phyloP scores from a whole-genome alignment of 192 early-diverging fungal species.

The Dissophora globulifera region DNA sequence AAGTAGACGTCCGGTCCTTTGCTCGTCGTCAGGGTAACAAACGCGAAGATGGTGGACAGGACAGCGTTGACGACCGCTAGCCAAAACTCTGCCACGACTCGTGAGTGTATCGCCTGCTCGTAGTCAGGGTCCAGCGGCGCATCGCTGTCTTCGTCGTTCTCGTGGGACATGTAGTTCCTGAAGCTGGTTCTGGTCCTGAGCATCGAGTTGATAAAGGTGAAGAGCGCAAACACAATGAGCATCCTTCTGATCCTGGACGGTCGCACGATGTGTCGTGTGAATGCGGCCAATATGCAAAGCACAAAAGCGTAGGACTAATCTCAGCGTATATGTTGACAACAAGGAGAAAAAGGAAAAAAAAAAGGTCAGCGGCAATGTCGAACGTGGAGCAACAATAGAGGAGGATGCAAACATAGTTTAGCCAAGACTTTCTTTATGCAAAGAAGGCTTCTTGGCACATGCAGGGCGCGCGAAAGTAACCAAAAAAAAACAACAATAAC shows the following conservation, averaged over 20 bases:
- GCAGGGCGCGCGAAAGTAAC: too few species aligned
- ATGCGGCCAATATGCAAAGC: constrained; percentile 42
- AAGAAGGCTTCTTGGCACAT: too few species aligned
- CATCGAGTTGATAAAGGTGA: constrained; percentile 30
- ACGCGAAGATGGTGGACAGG: constrained; percentile 22
- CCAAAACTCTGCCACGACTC: constrained; percentile 15
- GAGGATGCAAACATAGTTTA: not conserved
- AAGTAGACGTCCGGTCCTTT: constrained; percentile 37
- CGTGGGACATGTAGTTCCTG: constrained; percentile 4
- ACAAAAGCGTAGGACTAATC: constrained; percentile 41
- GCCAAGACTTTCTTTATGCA: constrained; percentile 41
- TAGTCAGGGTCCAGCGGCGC: constrained; percentile 1
- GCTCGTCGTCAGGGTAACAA: constrained; percentile 18
- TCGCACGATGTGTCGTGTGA: constrained; percentile 41
- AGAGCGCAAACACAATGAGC: constrained; percentile 34
- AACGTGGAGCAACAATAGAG: not conserved
- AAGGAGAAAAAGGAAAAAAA: not conserved
- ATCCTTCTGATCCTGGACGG: constrained; percentile 50
- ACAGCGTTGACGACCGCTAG: constrained; percentile 22
- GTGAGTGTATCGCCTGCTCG: constrained; percentile 5
- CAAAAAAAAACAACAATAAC: too few species aligned
- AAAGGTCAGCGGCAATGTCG: not conserved
- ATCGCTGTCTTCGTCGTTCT: constrained; percentile 6
- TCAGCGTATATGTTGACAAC: not conserved
- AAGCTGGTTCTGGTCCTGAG: constrained; percentile 26